Evolutionary conservation across 768 basidiomycete genomes (phyloP), one percentile per base, ranked within the genome.

Genomic region (Suillus fuscotomentosus): DNA sequence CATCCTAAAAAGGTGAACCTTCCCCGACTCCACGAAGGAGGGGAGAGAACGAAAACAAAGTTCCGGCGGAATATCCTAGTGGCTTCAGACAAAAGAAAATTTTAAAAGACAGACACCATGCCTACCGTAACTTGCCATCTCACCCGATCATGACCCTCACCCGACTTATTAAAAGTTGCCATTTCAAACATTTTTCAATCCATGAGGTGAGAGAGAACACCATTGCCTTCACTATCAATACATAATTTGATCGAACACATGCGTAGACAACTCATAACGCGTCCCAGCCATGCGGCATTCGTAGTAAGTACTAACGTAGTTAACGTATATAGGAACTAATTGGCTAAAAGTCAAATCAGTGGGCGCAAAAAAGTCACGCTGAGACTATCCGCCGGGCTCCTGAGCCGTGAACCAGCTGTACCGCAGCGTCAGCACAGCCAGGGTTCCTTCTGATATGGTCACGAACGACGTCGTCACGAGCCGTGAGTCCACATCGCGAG

Each of bases 311-410:
- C 31, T 53, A 20, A 36, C 31, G 53, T 13, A 53, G 20, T 43
- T 76, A 53, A 31, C 59, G 63, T 42, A 48, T 53, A 34, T 54
- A n/a, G 53, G 5, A 54, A 20, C 2, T 1, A 20, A 53, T 36
- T 7, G 53, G 20, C 20, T 34, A 54, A 54, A 54, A 34, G 31
- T 53, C 20, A 54, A 54, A 54, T 54, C 34, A 20, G 3, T 31
- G 34, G 20, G 31, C 11, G 20, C 48, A 24, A 34, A 34, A 13
- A 7, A n/a, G 5, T 34, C 11, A 54, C 3, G 53, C 34, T n/a
- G 53, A 34, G 20, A 54, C 34, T 36, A 54, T 54, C 11, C 3
- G 11, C 34, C 6, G 53, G 9, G 53, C 53, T 36, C 11, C 53
- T n/a, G 31, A 13, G 11, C 31, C 53, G 5, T 11, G 53, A 54